Percentiles rank a stretch among this genome's conserved stretches.
These are phyloP conservation scores for Chlamydomonas sp. DNA, from an alignment of 139 green algal species.

Conservation along the genomic window DNA sequence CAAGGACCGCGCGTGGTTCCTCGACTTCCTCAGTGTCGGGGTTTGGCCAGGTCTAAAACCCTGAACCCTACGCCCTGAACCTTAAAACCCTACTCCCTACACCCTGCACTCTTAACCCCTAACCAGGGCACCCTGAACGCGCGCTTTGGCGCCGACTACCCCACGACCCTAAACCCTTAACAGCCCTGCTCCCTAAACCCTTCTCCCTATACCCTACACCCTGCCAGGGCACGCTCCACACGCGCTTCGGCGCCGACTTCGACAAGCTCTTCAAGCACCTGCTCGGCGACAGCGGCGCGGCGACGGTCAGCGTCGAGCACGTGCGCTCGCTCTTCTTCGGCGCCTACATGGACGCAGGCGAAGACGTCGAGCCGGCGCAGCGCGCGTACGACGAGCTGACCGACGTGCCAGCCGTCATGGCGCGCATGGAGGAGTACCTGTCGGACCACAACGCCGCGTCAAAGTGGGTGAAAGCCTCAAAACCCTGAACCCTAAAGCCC, in stretches of 20 bases:
- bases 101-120: no score
- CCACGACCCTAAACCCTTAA: no score
- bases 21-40: conserved; percentile 39
- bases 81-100: no score
- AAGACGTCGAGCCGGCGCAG: conserved; percentile 20
- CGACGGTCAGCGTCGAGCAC: conserved; percentile 21
- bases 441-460: conserved; percentile 63
- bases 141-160: no score
- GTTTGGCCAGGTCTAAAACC: no score
- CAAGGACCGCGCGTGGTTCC: conserved; percentile 43
- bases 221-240: conserved; percentile 3
- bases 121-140: no score
- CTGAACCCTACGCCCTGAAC: no score
- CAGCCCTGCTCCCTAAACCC: no score
- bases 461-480: no score
- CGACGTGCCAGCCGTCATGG: conserved; percentile 20
- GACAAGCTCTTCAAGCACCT: conserved; percentile 42
- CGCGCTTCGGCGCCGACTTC: conserved; percentile 21
- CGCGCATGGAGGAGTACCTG: conserved; percentile 52
- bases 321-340: conserved; percentile 57
- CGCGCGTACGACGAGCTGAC: conserved; percentile 19
- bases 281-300: neutral
- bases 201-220: no score
- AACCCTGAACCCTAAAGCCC: neutral
- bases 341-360: conserved; percentile 49